phyloP scores from a whole-genome alignment of 805 yeast species.

The Maudiozyma serrabonitensis region DNA sequence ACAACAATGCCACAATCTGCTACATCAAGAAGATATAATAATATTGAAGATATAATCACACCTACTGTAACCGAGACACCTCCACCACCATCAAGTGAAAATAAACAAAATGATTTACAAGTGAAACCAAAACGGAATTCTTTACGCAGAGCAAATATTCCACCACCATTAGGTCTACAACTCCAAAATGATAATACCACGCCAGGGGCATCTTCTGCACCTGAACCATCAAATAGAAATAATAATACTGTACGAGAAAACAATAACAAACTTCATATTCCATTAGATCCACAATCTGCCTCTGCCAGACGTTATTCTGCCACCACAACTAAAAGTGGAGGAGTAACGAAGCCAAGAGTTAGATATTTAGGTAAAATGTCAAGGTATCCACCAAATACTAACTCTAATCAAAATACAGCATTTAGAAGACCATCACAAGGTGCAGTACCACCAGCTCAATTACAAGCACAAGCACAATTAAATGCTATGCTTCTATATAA shows the following conservation, averaged over 20 bases:
- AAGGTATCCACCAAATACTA: not conserved
- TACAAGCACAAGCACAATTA: not conserved
- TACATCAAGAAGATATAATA: not conserved
- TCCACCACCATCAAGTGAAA: not conserved
- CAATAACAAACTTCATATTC: not conserved
- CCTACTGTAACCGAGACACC: slow-evolving; percentile 1
- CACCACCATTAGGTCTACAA: slow-evolving; percentile 15
- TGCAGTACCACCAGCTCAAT: not conserved
- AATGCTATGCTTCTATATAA: not conserved
- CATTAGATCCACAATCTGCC: not conserved
- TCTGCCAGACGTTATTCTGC: slow-evolving; percentile 6
- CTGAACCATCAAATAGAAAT: not conserved
- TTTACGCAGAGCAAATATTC: slow-evolving; percentile 18
- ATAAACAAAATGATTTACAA: not conserved
- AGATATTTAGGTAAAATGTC: slow-evolving; percentile 19
- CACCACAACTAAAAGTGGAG: not conserved
- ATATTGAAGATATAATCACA: slow-evolving; percentile 5
- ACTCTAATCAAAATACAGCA: not conserved
- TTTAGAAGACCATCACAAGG: not conserved
- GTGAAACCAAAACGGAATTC: slow-evolving; percentile 7
- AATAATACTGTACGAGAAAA: not conserved
- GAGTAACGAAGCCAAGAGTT: slow-evolving; percentile 20
- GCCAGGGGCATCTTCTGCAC: slow-evolving; percentile 1
- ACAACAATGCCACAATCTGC: not conserved
- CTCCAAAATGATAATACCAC: not conserved